Base-by-base conservation (phyloP, 805 yeast genomes). In the Pichia ethanolica region DNA sequence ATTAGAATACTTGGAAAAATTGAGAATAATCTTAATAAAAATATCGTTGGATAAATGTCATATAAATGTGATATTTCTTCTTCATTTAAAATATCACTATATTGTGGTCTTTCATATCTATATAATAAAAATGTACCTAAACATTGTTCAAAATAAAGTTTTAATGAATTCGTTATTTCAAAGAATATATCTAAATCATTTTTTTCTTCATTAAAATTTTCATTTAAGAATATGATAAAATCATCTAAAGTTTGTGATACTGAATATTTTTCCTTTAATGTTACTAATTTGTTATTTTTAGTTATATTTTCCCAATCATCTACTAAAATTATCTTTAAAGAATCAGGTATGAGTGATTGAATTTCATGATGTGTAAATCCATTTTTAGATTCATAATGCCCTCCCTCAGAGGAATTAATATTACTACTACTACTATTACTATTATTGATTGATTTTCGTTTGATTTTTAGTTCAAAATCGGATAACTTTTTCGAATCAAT, bases 271-370 rank as follows among this genome's bases (percentile, higher is more conserved):
- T 79, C 52, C 0, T 97, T 97, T 39, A 90, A 64, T 28, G 75
- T 67, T 4, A 87, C 77, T 40, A 89, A 65, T 62, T 82, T 80
- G 46, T 83, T 83, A 56, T 89, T 86, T 57, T 86, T 86, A 1
- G 98, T 89, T 35, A 91, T 75, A 56, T 72, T 73, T 65, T 91
- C 97, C 99, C 98, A 91, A 69, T 91, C 98, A 63, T 88, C 89
- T 1, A 90, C 95, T 37, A 91, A 69, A 4, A 82, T 59, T 6
- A 83, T 70, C 64, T 89, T 90, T 50, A 91, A 70, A 33, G 73
- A 67, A 45, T 81, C 80, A 2, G 91, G 86, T 7, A 90, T 77
- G 12, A 69, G 68, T 13, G 88, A 58, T 42, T 69, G 64, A 20
- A 88, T 73, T 57, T 84, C 85, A 34, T 54, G 33, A 38, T 46